A percentile compares a stretch with the other conserved stretches of the same genome.
Evolutionary conservation across 495 filamentous ascomycete genomes (phyloP).

Genomic region (Aspergillus incahuasiensis): DNA sequence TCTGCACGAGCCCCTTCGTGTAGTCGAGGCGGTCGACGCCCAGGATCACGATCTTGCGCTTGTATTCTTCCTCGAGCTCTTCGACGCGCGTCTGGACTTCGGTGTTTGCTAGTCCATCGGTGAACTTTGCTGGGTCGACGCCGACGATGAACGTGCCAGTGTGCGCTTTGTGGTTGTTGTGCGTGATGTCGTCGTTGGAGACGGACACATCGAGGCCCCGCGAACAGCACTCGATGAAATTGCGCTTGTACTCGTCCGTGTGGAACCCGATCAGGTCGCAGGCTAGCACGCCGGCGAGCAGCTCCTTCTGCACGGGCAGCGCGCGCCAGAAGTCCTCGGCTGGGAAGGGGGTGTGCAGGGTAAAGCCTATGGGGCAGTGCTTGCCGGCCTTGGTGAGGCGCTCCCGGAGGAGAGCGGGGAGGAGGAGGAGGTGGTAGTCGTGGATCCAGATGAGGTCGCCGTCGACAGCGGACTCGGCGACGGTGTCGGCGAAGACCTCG

Average conservation of each 20-base stretch:
- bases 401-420: conserved; percentile 80
- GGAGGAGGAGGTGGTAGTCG: conserved; percentile 92
- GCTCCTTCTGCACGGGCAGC: conserved; percentile 77
- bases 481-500: conserved; percentile 72
- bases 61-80: conserved; percentile 71
- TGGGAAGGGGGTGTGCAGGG: conserved; percentile 92
- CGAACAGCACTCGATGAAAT: conserved; percentile 76
- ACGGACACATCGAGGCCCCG: conserved; percentile 62
- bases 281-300: conserved; percentile 73
- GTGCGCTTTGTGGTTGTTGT: conserved; percentile 64
- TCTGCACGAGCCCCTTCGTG: conserved; percentile 95
- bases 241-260: conserved; percentile 87
- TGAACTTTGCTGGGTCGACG: conserved; percentile 88
- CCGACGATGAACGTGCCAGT: conserved; percentile 88
- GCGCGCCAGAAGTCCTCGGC: conserved; percentile 89
- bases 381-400: conserved; percentile 54
- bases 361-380: conserved; percentile 88
- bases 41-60: conserved; percentile 83
- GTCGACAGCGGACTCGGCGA: conserved; percentile 66
- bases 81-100: conserved; percentile 76
- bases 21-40: conserved; percentile 93
- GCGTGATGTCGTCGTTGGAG: conserved; percentile 62
- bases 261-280: conserved; percentile 92
- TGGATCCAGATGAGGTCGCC: conserved; percentile 93
- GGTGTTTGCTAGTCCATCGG: conserved; percentile 64